A percentile compares a stretch with the other conserved stretches of the same genome.
These are phyloP conservation scores for Lodderomyces metapsilosis DNA, from an alignment of 1,139 yeast species.

Conservation along the genomic window DNA sequence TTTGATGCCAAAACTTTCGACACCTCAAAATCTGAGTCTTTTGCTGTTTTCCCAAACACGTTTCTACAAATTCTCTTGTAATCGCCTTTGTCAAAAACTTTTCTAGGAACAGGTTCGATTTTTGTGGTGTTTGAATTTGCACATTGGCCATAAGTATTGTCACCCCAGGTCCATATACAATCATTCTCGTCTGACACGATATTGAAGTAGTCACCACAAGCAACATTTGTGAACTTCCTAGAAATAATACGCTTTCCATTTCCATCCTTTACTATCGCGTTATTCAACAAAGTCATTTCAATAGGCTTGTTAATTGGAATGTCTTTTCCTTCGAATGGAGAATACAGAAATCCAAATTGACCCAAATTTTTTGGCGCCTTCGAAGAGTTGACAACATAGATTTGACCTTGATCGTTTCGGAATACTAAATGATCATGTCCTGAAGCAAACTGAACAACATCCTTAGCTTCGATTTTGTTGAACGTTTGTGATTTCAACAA, in stretches of 20 bases:
- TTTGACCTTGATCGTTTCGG: conserved; percentile 59
- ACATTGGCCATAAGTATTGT: conserved; percentile 77
- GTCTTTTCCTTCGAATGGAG: conserved; percentile 50
- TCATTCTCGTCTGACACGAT: conserved; percentile 64
- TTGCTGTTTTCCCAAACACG: conserved; percentile 30
- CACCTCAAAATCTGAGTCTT: conserved; percentile 39
- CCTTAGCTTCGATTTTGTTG: conserved; percentile 25
- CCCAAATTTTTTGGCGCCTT: conserved; percentile 50
- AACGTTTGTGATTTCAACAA: conserved; percentile 12
- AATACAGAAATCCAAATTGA: conserved; percentile 77
- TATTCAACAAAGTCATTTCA: conserved; percentile 37
- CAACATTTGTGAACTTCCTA: conserved; percentile 56
- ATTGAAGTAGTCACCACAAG: conserved; percentile 74
- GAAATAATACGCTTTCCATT: conserved; percentile 28
- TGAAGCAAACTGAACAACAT: conserved; percentile 48
- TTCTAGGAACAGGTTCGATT: conserved; percentile 65
- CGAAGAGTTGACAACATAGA: conserved; percentile 64
- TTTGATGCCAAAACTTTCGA: conserved; percentile 64
- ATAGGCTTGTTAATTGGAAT: conserved; percentile 29
- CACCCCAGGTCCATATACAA: conserved; percentile 79
- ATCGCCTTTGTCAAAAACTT: conserved; percentile 34
- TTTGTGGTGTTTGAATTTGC: conserved; percentile 66
- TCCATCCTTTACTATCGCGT: conserved; percentile 28
- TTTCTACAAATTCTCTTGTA: conserved; percentile 20
- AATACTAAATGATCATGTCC: conserved; percentile 72